Percentiles rank a stretch among this genome's conserved stretches.
Evolutionary conservation across 2,329 filamentous ascomycete genomes (phyloP).

Genomic region (Aspergillus tanneri): DNA sequence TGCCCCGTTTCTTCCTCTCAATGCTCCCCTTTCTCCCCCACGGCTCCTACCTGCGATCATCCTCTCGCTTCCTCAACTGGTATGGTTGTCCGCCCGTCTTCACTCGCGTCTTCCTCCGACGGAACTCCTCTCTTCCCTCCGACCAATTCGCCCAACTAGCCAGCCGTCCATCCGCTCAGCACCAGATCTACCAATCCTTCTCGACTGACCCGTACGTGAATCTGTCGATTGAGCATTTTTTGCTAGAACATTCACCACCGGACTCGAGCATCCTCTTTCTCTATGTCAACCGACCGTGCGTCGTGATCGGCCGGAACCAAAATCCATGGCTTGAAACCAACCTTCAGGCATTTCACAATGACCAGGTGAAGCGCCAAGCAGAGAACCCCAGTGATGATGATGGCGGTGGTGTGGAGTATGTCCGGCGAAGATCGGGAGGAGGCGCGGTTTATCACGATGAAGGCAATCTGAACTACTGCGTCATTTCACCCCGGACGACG

Average conservation of each 20-base stretch:
- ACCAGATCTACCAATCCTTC: slow-evolving; percentile 69
- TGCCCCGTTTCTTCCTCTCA: slow-evolving; percentile 14
- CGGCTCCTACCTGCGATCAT: slow-evolving; percentile 21
- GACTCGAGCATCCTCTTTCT: slow-evolving; percentile 79
- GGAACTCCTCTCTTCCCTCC: slow-evolving; percentile 33
- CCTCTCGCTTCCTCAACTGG: slow-evolving; percentile 13
- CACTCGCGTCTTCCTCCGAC: slow-evolving; percentile 14
- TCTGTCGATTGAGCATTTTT: slow-evolving; percentile 88
- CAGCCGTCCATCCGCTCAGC: slow-evolving; percentile 33
- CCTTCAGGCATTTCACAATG: slow-evolving; percentile 59
- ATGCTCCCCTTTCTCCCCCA: slow-evolving; percentile 28
- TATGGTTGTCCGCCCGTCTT: slow-evolving; percentile 10
- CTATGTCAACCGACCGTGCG: slow-evolving; percentile 81
- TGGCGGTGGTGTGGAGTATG: slow-evolving; percentile 56
- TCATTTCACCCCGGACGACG: slow-evolving; percentile 72
- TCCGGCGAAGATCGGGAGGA: slow-evolving; percentile 82
- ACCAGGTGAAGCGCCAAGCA: slow-evolving; percentile 22
- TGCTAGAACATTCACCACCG: slow-evolving; percentile 70
- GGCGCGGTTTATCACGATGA: slow-evolving; percentile 91
- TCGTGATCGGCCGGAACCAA: slow-evolving; percentile 93
- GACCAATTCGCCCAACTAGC: slow-evolving; percentile 36
- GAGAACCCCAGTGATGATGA: slow-evolving; percentile 23
- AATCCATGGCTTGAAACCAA: slow-evolving; percentile 96
- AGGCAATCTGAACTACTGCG: slow-evolving; percentile 92
- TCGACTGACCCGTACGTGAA: slow-evolving; percentile 79